phyloP scores from a whole-genome alignment of 352 stramenopile genomes.

The Blastocystis sp. region DNA sequence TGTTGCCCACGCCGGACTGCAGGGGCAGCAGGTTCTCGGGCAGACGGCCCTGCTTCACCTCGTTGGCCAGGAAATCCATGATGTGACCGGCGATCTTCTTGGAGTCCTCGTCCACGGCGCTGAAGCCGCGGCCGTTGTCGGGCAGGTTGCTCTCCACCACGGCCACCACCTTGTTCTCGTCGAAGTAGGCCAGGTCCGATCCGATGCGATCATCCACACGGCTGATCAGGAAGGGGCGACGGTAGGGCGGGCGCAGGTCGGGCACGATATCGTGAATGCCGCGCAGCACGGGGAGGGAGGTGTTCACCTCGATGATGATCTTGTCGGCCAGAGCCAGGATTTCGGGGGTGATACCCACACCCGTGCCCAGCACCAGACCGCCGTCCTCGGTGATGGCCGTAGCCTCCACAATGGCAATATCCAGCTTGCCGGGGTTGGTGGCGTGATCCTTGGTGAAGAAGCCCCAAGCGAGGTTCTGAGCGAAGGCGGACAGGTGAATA shows the following conservation, averaged over 20 bases:
- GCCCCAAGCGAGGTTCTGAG: constrained; percentile 66
- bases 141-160: constrained; percentile 65
- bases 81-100: constrained; percentile 69
- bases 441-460: constrained; percentile 69
- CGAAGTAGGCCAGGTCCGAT: constrained; percentile 49
- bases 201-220: constrained; percentile 67
- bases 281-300: constrained; percentile 61
- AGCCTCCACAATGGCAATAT: constrained; percentile 66
- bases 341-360: constrained; percentile 66
- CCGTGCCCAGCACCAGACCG: constrained; percentile 68
- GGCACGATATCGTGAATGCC: constrained; percentile 68
- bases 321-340: constrained; percentile 67
- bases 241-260: constrained; percentile 49
- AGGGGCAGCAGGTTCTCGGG: constrained; percentile 60
- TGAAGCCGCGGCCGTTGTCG: constrained; percentile 68
- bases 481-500: constrained; percentile 66
- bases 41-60: constrained; percentile 66
- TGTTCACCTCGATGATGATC: constrained; percentile 70
- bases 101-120: constrained; percentile 56
- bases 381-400: constrained; percentile 68
- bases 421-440: constrained; percentile 64
- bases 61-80: constrained; percentile 69
- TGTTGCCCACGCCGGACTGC: constrained; percentile 67
- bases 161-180: constrained; percentile 67
- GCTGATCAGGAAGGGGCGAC: constrained; percentile 59